Evolutionary conservation across 106 monocot genomes (phyloP).

Genomic region (Hemerocallis citrina): DNA sequence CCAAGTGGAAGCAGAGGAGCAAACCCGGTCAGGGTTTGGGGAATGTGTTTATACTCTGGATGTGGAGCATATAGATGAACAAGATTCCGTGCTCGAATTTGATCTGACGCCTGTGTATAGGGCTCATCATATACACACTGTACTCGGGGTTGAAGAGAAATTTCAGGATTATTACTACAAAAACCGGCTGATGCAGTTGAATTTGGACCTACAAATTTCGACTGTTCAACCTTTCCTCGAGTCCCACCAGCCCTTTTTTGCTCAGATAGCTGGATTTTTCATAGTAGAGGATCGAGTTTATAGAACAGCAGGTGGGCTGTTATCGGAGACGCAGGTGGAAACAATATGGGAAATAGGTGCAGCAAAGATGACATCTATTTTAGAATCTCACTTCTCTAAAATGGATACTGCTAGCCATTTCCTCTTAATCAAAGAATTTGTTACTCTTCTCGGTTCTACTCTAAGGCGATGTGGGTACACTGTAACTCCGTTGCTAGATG

Average conservation of each 20-base stretch:
- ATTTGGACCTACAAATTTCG: slow-evolving; percentile 72
- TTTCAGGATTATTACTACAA: slow-evolving; percentile 82
- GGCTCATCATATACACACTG: slow-evolving; percentile 64
- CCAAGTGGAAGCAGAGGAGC: slow-evolving; percentile 67
- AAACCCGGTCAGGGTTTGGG: slow-evolving; percentile 36
- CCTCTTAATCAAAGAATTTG: slow-evolving; percentile 56
- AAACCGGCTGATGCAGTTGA: slow-evolving; percentile 85
- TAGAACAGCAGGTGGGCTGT: slow-evolving; percentile 27
- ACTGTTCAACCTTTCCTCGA: slow-evolving; percentile 70
- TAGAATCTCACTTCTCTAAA: slow-evolving; percentile 43
- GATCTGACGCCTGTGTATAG: slow-evolving; percentile 75
- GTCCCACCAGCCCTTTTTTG: slow-evolving; percentile 78
- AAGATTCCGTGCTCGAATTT: slow-evolving; percentile 55
- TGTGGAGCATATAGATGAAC: slow-evolving; percentile 39
- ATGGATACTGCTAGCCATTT: slow-evolving; percentile 53
- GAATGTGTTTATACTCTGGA: slow-evolving; percentile 54
- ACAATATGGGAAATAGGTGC: slow-evolving; percentile 46
- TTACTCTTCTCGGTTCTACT: slow-evolving; percentile 43
- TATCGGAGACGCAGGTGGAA: slow-evolving; percentile 50
- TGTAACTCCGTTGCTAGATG: slow-evolving; percentile 38
- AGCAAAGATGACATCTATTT: slow-evolving; percentile 26
- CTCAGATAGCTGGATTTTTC: slow-evolving; percentile 86
- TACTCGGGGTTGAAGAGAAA: slow-evolving; percentile 58
- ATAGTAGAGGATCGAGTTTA: slow-evolving; percentile 77
- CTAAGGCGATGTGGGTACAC: slow-evolving; percentile 44